Conservation (phyloP, 257 asterid genomes). For the Primulina eburnea region DNA sequence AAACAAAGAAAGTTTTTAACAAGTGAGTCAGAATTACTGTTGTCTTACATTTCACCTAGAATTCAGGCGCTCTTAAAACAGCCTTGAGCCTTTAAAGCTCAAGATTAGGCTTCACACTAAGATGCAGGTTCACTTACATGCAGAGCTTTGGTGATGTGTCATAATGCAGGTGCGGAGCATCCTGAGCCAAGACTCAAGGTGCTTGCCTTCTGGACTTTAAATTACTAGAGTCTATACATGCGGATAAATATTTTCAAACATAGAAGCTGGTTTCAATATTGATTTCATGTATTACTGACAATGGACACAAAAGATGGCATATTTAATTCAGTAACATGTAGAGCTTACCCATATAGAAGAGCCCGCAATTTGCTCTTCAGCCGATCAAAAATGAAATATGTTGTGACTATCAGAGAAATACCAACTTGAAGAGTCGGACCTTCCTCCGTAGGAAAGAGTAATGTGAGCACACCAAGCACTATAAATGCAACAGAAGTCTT, state of each 20-base stretch:
- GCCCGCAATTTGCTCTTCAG: conserved; percentile 73
- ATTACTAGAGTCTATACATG: background rate
- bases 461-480: conserved; percentile 74
- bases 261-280: background rate
- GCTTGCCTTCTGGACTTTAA: background rate
- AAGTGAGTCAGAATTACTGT: too few relatives aligned
- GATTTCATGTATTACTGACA: conserved; percentile 4
- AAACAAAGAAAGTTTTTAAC: too few relatives aligned
- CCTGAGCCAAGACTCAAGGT: background rate
- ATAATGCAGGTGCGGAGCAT: background rate
- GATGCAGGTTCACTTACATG: background rate
- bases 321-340: conserved; percentile 8
- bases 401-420: conserved; percentile 61
- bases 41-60: background rate
- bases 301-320: background rate
- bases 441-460: conserved; percentile 95
- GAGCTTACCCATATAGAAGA: conserved; percentile 80
- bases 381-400: conserved; percentile 73
- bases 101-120: background rate
- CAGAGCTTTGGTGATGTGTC: background rate
- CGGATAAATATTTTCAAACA: background rate
- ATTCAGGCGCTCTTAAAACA: background rate
- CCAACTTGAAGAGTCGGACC: conserved; percentile 98
- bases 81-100: background rate
- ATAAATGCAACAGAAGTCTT: conserved; percentile 74